A percentile compares a stretch with the other conserved stretches of the same genome.
Evolutionary conservation across 176 grass and related monocot genomes (phyloP).

Genomic region (Musa acuminata): DNA sequence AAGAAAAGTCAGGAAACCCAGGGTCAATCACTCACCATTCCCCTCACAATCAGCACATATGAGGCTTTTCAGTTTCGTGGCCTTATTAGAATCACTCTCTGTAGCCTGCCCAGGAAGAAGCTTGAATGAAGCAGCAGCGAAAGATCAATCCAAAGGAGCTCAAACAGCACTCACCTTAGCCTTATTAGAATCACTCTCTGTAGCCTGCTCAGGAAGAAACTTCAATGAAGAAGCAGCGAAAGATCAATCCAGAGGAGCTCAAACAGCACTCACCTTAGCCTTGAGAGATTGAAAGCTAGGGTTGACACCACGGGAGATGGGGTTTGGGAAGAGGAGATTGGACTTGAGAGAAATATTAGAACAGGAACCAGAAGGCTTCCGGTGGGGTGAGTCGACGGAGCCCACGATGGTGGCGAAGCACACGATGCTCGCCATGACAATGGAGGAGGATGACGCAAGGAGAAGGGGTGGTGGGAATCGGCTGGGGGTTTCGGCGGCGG

Average conservation of each 20-base stretch:
- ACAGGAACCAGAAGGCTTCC: background rate
- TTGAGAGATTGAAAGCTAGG: slow-evolving; percentile 34
- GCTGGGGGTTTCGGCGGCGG: too few relatives aligned
- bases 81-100: slow-evolving; percentile 31
- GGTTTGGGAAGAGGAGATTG: background rate
- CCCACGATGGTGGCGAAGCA: background rate
- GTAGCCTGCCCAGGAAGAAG: slow-evolving; percentile 37
- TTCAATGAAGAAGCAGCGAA: background rate
- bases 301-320: slow-evolving; percentile 22
- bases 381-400: background rate
- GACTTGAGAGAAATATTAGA: background rate
- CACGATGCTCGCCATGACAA: background rate
- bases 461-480: too few relatives aligned
- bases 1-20: background rate
- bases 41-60: slow-evolving; percentile 48
- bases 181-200: slow-evolving; percentile 35
- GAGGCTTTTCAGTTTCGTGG: slow-evolving; percentile 37
- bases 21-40: slow-evolving; percentile 34
- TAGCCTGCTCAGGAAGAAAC: slow-evolving; percentile 30
- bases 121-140: background rate
- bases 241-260: background rate
- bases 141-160: background rate
- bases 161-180: background rate
- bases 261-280: slow-evolving; percentile 31
- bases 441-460: too few relatives aligned